phyloP scores from a whole-genome alignment of 1,284 basidiomycete genomes.

The Inonotus hispidus region DNA sequence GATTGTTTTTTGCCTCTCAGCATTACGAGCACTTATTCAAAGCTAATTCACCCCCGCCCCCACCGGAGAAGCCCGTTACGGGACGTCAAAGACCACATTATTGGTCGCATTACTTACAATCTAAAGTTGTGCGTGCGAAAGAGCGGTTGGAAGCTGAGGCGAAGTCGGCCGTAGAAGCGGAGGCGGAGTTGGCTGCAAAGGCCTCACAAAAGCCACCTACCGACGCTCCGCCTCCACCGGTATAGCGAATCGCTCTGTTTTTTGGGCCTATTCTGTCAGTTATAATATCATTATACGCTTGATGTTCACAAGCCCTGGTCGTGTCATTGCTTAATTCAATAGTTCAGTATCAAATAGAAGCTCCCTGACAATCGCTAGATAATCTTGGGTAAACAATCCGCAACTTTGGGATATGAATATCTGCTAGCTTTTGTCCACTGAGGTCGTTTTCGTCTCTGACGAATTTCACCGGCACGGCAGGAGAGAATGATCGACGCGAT shows the following conservation, averaged over 20 bases:
- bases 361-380: too few relatives aligned
- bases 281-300: conserved; percentile 15
- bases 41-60: conserved; percentile 71
- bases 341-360: too few relatives aligned
- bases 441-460: not conserved
- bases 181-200: conserved; percentile 6
- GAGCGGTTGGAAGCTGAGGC: conserved; percentile 91
- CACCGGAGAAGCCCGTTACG: conserved; percentile 42
- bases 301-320: conserved; percentile 13
- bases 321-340: conserved; percentile 3
- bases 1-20: conserved; percentile 36
- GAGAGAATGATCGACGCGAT: not conserved
- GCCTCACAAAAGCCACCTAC: conserved; percentile 6
- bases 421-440: not conserved
- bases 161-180: conserved; percentile 36
- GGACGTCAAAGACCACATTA: conserved; percentile 36
- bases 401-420: not conserved
- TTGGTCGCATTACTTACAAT: conserved; percentile 90
- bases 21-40: conserved; percentile 93
- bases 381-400: too few relatives aligned
- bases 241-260: not conserved
- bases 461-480: not conserved
- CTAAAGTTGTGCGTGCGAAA: conserved; percentile 90
- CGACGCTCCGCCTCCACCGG: conserved; percentile 7
- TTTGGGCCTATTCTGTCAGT: not conserved